These are phyloP conservation scores for Grigorovia humatica DNA, from an alignment of 805 yeast species.

Conservation along the genomic window DNA sequence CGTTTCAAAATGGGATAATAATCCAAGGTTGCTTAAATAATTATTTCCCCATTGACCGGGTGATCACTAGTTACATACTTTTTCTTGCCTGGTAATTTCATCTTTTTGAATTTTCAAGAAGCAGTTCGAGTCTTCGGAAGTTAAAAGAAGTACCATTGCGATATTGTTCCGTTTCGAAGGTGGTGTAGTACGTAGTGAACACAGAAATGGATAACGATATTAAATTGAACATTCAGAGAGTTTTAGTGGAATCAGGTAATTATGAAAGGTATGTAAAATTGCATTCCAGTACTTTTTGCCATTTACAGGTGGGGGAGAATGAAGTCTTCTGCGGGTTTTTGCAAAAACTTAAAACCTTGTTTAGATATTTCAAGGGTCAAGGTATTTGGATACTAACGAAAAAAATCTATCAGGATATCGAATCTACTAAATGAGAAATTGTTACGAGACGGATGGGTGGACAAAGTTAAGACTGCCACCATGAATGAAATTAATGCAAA, in stretches of 20 bases:
- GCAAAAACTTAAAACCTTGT: too few relatives aligned
- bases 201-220: constrained; percentile 17
- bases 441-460: constrained; percentile 79
- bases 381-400: not conserved
- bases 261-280: constrained; percentile 47
- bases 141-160: too few relatives aligned
- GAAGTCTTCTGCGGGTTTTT: too few relatives aligned
- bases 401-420: constrained; percentile 37
- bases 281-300: not conserved
- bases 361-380: not conserved
- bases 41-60: not conserved
- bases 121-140: not conserved
- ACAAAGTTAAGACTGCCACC: constrained; percentile 55
- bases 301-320: not conserved
- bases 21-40: not conserved
- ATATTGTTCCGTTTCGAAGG: too few relatives aligned
- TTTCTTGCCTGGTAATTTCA: not conserved
- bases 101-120: not conserved
- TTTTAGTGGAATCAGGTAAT: constrained; percentile 66
- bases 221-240: constrained; percentile 56
- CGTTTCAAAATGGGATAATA: not conserved
- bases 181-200: too few relatives aligned
- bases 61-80: not conserved
- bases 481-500: constrained; percentile 34
- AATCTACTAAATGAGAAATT: constrained; percentile 52